Evolutionary conservation across 345 rosid genomes (phyloP), one percentile per base, ranked within the genome.

Genomic region (Gossypium australe): DNA sequence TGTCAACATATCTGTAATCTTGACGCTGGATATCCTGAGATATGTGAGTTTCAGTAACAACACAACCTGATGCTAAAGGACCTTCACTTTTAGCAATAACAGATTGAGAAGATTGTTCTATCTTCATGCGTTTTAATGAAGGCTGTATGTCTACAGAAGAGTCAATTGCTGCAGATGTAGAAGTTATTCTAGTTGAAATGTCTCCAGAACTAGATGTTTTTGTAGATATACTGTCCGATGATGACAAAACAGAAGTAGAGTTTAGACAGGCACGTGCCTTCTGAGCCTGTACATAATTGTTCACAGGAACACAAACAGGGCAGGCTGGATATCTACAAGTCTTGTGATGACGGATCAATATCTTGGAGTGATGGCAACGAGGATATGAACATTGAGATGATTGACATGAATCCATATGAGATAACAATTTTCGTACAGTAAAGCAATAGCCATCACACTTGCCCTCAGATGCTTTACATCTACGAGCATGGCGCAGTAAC

Each of bases 301-400:
- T 95, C 6, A 90, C 98, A 58, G 93, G 93, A 82, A 91, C 80
- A 82, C 99, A 95, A 79, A 95, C 97, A 48, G 97, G 97, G 87
- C 99, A 95, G 68, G 83, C 66, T 11, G 77, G 58, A 75, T 90
- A 89, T 80, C 71, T 79, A 85, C 99, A 95, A 52, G 74, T 83
- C 83, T 74, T 91, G 72, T 82, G 81, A 82, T 95, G 99, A 67
- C 67, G 77, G 73, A 91, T 75, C 87, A 95, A 80, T 75, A 75
- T 77, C 83, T 84, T 93, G 43, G 98, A 86, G 71, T 76, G 92
- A 80, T 78, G 84, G 79, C 99, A 95, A 17, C 98, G 94, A 53
- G 93, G 91, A 85, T 86, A 88, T 51, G 78, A 17, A 75, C 99
- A 95, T 65, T 78, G 88, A 73, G 81, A 67, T 58, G 79, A 76